phyloP scores from a whole-genome alignment of 768 basidiomycete species.

The Cystoderma amianthinum region DNA sequence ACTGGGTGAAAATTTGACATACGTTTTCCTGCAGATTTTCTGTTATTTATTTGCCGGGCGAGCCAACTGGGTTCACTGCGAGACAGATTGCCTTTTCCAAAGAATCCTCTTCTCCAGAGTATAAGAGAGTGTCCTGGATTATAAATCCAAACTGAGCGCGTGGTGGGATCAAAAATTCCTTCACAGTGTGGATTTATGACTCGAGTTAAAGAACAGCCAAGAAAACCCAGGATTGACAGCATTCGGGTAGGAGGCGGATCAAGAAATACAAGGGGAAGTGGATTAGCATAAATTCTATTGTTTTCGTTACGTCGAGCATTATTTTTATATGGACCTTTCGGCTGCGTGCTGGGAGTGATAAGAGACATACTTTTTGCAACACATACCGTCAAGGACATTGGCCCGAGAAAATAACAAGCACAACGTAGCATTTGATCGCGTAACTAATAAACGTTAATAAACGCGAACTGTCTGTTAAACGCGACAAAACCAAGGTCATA shows the following conservation, averaged over 20 bases:
- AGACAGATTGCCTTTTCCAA: constrained; percentile 94
- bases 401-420: constrained; percentile 4
- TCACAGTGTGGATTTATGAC: constrained; percentile 68
- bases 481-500: no score
- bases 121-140: constrained; percentile 54
- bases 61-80: constrained; percentile 95
- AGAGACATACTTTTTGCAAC: no score
- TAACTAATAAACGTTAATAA: background rate
- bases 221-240: constrained; percentile 39
- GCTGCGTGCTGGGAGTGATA: constrained; percentile 30
- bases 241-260: constrained; percentile 35
- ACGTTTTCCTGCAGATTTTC: constrained; percentile 56
- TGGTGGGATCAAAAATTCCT: constrained; percentile 70
- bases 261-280: constrained; percentile 55
- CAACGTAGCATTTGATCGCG: constrained; percentile 3
- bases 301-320: constrained; percentile 53
- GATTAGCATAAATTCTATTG: constrained; percentile 61
- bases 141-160: constrained; percentile 85
- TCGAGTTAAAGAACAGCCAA: constrained; percentile 53
- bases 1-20: constrained; percentile 38
- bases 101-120: constrained; percentile 90
- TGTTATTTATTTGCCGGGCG: constrained; percentile 65
- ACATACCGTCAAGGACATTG: no score
- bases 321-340: constrained; percentile 38
- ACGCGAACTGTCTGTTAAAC: background rate